Conservation (phyloP, 306 rosid genomes). For the Ceratonia siliqua region DNA sequence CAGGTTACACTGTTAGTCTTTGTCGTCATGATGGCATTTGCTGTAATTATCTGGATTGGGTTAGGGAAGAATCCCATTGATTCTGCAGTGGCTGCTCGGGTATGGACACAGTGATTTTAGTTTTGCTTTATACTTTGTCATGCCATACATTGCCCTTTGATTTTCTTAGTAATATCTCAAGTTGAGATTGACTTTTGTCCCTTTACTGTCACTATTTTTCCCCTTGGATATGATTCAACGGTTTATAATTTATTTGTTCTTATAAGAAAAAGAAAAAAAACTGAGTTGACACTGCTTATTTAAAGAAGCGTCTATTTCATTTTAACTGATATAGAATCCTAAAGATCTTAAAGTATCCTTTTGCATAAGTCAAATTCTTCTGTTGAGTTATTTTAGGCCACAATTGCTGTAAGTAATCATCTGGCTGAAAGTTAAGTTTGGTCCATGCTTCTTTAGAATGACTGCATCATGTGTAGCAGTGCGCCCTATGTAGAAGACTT, state of each 20-base stretch:
- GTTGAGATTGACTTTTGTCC: slow-evolving; percentile 19
- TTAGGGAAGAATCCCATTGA: slow-evolving; percentile 67
- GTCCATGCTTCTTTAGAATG: neutral
- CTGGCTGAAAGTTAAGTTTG: neutral
- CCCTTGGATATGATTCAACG: neutral
- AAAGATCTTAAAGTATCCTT: neutral
- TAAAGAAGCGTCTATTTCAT: slow-evolving; percentile 5
- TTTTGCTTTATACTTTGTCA: slow-evolving; percentile 23
- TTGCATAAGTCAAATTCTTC: slow-evolving; percentile 8
- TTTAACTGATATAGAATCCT: slow-evolving; percentile 16
- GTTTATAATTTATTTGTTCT: neutral
- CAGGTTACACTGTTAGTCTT: slow-evolving; percentile 69
- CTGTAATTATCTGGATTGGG: slow-evolving; percentile 84
- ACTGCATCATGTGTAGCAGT: neutral
- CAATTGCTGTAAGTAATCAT: neutral
- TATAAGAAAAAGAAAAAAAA: neutral
- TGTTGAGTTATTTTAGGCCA: slow-evolving; percentile 5
- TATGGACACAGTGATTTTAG: slow-evolving; percentile 37
- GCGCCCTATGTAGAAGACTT: neutral
- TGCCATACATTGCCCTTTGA: slow-evolving; percentile 15
- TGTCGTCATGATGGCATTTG: slow-evolving; percentile 60
- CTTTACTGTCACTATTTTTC: neutral
- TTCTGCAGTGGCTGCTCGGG: slow-evolving; percentile 77
- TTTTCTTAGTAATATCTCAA: slow-evolving; percentile 1
- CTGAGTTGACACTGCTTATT: neutral